Evolutionary conservation across 345 rosid species (phyloP).

Genomic region (Eucalyptus albens): DNA sequence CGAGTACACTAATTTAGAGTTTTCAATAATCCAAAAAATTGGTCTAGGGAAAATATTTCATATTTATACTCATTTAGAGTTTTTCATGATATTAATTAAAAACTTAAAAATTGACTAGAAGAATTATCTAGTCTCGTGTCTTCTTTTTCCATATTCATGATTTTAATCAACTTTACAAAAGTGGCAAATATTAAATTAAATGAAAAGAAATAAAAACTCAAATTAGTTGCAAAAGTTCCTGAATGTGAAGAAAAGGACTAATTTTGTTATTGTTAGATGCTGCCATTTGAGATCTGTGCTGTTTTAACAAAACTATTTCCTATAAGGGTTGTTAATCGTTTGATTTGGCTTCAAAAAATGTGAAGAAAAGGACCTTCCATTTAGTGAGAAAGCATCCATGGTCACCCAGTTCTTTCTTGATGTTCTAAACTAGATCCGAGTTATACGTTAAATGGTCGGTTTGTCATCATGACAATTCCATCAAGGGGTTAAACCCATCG

Average conservation of each 20-base stretch:
- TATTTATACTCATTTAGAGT: too few species aligned
- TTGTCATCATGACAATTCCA: not conserved
- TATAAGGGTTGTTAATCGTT: not conserved
- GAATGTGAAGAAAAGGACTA: not conserved
- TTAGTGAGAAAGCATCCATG: not conserved
- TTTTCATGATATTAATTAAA: too few species aligned
- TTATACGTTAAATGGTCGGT: too few species aligned
- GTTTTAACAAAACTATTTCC: not conserved
- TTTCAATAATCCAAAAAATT: too few species aligned
- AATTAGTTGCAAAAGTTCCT: too few species aligned
- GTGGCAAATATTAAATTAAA: not conserved
- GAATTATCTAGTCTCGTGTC: not conserved
- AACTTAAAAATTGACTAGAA: not conserved
- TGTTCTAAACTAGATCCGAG: not conserved
- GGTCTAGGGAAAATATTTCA: too few species aligned
- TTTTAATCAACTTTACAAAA: too few species aligned
- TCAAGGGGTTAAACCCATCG: accelerated
- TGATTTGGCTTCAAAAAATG: not conserved
- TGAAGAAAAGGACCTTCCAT: not conserved
- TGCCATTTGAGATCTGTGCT: not conserved
- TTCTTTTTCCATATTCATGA: not conserved
- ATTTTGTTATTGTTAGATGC: not conserved
- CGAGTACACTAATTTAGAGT: too few species aligned
- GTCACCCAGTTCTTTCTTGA: not conserved
- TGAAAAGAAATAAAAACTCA: not conserved